Evolutionary conservation across 257 asterid genomes (phyloP), one percentile per base, ranked within the genome.

Genomic region (Craterostigma plantagineum): DNA sequence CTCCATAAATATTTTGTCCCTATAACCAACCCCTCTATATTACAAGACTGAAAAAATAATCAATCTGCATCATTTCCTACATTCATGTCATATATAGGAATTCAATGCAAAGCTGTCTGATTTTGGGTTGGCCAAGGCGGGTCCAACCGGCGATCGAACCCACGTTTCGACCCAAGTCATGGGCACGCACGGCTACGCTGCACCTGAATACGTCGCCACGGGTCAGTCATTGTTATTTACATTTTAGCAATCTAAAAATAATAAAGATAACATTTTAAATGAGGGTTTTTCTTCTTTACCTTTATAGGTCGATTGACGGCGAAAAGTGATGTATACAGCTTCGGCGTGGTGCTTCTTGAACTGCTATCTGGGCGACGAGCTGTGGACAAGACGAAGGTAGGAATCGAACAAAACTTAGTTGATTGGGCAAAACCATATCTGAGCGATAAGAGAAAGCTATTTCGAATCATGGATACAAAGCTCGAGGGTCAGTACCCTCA

Each of bases 131-230:
- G 93, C 93, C 10, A 80, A 80, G 55, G 93, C 76, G 47, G 93
- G 93, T 23, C 93, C 93, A 9, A 81, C 64, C 44, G 93, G 93
- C 7, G 93, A 80, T 71, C 71, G 76, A 23, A 73, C 93, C n/a
- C 93, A 80, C 16, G 93, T 80, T 48, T 80, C 93, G 17, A 80
- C 93, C 33, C 91, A 85, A 18, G 76, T 76, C 37, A 80, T 80
- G 93, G 93, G 93, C 40, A 80, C 93, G 0, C 73, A 80, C 4
- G 93, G 63, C 11, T 64, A 64, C 11, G 70, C 70, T 5, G 70
- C 70, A 8, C 71, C 71, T 0, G 71, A 64, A 50, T 79, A 80
- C 57, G 76, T 80, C 33, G 68, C 76, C 79, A 80, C 93, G 39
- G 64, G 70, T 23, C 6, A 23, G 30, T 23, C 4, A 23, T 23